phyloP scores from a whole-genome alignment of 2,329 filamentous ascomycete genomes.

The Bisporella sp. region DNA sequence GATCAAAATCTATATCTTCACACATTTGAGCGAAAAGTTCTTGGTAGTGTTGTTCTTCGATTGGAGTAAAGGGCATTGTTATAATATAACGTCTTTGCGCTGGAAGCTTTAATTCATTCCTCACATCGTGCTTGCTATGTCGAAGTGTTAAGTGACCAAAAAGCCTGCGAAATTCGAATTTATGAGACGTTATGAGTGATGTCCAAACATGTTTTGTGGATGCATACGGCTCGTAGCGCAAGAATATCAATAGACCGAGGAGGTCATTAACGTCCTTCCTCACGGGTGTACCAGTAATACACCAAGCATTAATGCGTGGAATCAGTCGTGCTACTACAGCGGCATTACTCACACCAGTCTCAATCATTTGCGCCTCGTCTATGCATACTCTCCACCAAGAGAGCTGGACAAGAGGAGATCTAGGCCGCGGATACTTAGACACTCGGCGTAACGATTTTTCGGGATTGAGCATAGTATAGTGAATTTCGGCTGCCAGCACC shows the following conservation, averaged over 20 bases:
- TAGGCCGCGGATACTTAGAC: conserved; percentile 57
- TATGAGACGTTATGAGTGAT: conserved; percentile 53
- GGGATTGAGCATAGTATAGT: conserved; percentile 66
- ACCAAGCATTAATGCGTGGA: conserved; percentile 84
- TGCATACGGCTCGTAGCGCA: conserved; percentile 71
- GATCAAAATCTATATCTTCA: conserved; percentile 57
- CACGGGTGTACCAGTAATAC: conserved; percentile 83
- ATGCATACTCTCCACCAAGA: conserved; percentile 78
- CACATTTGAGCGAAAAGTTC: conserved; percentile 71
- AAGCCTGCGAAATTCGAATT: conserved; percentile 57
- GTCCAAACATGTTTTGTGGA: conserved; percentile 59
- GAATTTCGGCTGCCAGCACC: conserved; percentile 71
- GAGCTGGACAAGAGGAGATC: conserved; percentile 72
- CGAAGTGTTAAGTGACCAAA: conserved; percentile 70
- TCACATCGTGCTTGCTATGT: conserved; percentile 77
- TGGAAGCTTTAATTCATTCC: conserved; percentile 72
- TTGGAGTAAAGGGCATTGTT: conserved; percentile 79
- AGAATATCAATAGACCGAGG: conserved; percentile 72
- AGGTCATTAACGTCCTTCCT: conserved; percentile 74
- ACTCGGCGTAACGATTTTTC: conserved; percentile 56
- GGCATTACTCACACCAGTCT: conserved; percentile 78
- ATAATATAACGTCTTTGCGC: conserved; percentile 81
- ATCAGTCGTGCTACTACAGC: conserved; percentile 74
- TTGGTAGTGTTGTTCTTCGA: conserved; percentile 86
- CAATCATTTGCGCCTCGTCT: conserved; percentile 86